Evolutionary conservation across 306 rosid species (phyloP).

Genomic region (Trichosanthes truncata): DNA sequence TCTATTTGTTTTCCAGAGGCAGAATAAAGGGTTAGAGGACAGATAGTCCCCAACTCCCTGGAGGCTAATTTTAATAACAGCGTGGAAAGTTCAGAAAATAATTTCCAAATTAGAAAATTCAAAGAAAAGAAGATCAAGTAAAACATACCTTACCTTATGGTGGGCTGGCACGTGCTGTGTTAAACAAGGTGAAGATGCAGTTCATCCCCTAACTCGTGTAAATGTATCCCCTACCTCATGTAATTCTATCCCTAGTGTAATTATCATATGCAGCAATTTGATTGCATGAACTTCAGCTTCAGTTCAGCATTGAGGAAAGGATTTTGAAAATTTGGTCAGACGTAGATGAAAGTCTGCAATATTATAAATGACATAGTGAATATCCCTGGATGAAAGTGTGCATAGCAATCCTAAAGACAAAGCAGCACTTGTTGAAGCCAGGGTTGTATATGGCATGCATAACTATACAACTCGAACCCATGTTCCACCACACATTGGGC

Average conservation of each 20-base stretch:
- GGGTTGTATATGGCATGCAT: neutral
- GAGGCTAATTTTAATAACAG: neutral
- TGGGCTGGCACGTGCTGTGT: neutral
- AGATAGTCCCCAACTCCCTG: neutral
- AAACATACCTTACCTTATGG: neutral
- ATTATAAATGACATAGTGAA: neutral
- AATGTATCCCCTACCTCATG: neutral
- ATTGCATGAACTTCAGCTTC: neutral
- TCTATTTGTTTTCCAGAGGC: neutral
- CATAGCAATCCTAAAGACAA: neutral
- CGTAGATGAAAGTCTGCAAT: neutral
- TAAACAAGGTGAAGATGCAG: neutral
- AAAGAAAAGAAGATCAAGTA: neutral
- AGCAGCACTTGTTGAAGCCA: slow-evolving; percentile 1
- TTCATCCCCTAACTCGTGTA: neutral
- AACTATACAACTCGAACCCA: slow-evolving; percentile 93
- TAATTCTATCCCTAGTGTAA: neutral
- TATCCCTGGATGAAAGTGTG: neutral
- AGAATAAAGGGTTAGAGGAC: neutral
- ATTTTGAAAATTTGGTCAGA: neutral
- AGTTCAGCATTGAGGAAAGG: neutral
- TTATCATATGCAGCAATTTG: neutral
- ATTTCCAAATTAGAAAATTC: neutral
- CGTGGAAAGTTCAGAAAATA: neutral
- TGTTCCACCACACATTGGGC: slow-evolving; percentile 98